phyloP scores from a whole-genome alignment of 2,329 filamentous ascomycete species.

The Hypoxylon sp. region DNA sequence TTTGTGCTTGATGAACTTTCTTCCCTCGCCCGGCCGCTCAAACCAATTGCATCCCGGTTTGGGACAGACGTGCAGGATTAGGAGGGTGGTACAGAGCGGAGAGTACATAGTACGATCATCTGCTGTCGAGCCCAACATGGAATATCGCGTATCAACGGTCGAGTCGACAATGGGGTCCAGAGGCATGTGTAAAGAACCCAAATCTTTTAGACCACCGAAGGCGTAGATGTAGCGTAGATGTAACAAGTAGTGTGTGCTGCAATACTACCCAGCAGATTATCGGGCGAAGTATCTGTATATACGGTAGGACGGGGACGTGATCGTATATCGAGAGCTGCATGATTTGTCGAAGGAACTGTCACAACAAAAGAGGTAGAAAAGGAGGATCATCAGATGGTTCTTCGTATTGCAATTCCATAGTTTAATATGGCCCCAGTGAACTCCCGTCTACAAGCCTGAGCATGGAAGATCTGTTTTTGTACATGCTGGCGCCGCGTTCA shows the following conservation, averaged over 20 bases:
- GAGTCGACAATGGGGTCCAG: constrained; percentile 5
- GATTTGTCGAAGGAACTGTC: constrained; percentile 32
- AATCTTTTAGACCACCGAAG: constrained; percentile 4
- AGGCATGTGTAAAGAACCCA: constrained; percentile 4
- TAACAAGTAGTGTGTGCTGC: neutral
- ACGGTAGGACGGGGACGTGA: constrained; percentile 20
- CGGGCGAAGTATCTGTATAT: constrained; percentile 27
- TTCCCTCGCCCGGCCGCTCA: constrained; percentile 4
- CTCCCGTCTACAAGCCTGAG: constrained; percentile 41
- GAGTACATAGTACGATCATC: neutral
- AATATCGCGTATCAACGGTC: constrained; percentile 8
- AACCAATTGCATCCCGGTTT: neutral
- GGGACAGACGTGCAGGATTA: neutral
- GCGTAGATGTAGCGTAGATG: constrained; percentile 8
- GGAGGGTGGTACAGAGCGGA: neutral
- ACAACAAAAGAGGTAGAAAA: constrained; percentile 34
- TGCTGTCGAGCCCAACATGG: constrained; percentile 8
- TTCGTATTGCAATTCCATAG: constrained; percentile 42
- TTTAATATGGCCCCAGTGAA: constrained; percentile 43
- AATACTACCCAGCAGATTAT: constrained; percentile 14
- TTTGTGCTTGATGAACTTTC: constrained; percentile 11
- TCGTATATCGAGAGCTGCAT: constrained; percentile 33
- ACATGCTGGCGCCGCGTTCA: constrained; percentile 39
- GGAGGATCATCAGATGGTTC: constrained; percentile 39
- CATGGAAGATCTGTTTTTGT: constrained; percentile 45